Evolutionary conservation across 2,329 filamentous ascomycete species (phyloP).

Genomic region (Bipolaris bicolor): DNA sequence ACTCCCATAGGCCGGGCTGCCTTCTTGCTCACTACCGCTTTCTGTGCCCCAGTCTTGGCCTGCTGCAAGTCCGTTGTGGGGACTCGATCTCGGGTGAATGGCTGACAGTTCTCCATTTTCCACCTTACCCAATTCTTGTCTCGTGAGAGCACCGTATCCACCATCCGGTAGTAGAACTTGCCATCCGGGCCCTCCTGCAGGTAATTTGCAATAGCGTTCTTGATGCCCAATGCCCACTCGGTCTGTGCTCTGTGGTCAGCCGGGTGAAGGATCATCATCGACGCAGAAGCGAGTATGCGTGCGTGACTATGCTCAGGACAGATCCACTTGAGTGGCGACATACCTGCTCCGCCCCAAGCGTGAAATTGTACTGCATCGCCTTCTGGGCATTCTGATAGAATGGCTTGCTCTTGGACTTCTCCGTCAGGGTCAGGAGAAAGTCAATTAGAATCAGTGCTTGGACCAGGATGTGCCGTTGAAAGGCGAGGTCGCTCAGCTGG

Average conservation of each 20-base stretch:
- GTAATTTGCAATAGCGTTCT: constrained; percentile 79
- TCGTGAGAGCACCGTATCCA: constrained; percentile 90
- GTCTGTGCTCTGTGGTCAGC: constrained; percentile 60
- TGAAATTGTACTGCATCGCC: constrained; percentile 82
- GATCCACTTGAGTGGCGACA: constrained; percentile 46
- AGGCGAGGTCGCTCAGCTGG: constrained; percentile 89
- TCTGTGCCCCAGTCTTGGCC: constrained; percentile 70
- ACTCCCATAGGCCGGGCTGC: constrained; percentile 58
- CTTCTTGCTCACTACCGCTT: constrained; percentile 72
- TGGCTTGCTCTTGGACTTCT: constrained; percentile 80
- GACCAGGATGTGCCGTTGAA: constrained; percentile 91
- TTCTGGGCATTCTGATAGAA: constrained; percentile 76
- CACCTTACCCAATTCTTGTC: constrained; percentile 99
- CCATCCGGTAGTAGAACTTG: constrained; percentile 93
- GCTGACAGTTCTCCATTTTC: constrained; percentile 93
- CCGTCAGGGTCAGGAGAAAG: constrained; percentile 88
- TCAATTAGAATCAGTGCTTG: constrained; percentile 94
- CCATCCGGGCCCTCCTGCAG: constrained; percentile 81
- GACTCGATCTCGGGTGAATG: constrained; percentile 79
- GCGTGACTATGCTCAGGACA: constrained; percentile 19
- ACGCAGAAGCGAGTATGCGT: constrained; percentile 22
- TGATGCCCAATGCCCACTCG: constrained; percentile 83
- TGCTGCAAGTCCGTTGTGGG: constrained; percentile 71
- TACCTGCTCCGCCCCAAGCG: constrained; percentile 82
- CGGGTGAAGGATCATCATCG: constrained; percentile 35